Conservation (phyloP, 257 asterid genomes). For the Rauvolfia tetraphylla region DNA sequence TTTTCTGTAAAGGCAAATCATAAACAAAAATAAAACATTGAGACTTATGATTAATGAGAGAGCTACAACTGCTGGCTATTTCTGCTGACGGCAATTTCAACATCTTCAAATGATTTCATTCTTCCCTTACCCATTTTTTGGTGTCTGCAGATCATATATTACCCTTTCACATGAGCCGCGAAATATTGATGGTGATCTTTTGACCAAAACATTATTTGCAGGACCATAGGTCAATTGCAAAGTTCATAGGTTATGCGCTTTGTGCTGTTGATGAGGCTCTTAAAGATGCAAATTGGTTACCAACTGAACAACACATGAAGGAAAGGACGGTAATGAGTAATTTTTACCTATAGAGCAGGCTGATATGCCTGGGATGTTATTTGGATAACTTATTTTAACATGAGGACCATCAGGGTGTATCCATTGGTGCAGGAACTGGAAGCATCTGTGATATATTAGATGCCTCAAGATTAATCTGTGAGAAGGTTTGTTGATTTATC, state of each 20-base stretch:
- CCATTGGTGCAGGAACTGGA: constrained; percentile 98
- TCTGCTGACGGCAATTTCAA: not conserved
- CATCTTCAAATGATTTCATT: not conserved
- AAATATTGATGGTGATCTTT: constrained; percentile 16
- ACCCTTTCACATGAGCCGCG: not conserved
- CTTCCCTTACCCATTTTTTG: not conserved
- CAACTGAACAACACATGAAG: constrained; percentile 67
- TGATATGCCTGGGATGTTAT: constrained; percentile 14
- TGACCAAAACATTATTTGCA: constrained; percentile 26
- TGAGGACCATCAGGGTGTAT: constrained; percentile 72
- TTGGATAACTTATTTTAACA: constrained; percentile 29
- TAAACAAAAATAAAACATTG: not conserved
- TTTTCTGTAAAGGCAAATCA: not conserved
- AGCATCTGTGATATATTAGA: constrained; percentile 84
- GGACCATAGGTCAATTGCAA: constrained; percentile 88
- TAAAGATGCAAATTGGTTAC: constrained; percentile 87
- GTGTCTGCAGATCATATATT: not conserved
- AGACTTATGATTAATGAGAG: not conserved
- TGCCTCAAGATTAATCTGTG: constrained; percentile 81
- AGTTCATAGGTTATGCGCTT: constrained; percentile 88
- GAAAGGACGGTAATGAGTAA: constrained; percentile 70
- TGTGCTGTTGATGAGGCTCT: constrained; percentile 96
- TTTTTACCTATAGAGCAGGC: constrained; percentile 9
- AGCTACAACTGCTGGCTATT: not conserved
- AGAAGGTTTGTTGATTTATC: constrained; percentile 53